These are phyloP conservation scores for Cytospora piceae DNA, from an alignment of 2,329 filamentous ascomycete genomes.

Conservation along the genomic window DNA sequence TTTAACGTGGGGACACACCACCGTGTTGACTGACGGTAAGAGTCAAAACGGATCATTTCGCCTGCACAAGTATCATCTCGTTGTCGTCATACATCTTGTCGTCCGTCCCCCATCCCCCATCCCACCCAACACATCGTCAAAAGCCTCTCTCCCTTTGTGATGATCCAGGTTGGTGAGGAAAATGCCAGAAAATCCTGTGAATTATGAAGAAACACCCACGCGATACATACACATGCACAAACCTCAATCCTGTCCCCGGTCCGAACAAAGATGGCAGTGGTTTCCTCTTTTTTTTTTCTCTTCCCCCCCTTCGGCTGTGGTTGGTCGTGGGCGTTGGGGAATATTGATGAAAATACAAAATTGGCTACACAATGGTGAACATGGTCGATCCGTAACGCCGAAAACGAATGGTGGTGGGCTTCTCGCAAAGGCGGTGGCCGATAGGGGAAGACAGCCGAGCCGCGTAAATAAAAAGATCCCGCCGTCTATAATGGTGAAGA, in stretches of 20 bases:
- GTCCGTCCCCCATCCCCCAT: background rate
- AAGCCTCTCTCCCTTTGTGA: background rate
- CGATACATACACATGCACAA: background rate
- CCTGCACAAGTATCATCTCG: background rate
- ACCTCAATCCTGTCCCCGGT: background rate
- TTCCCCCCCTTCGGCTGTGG: background rate
- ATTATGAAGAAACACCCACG: conserved; percentile 2
- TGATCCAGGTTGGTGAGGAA: background rate
- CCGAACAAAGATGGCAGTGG: background rate
- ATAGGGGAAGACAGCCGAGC: background rate
- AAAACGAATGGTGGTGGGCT: conserved; percentile 21
- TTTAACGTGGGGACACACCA: background rate
- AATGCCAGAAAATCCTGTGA: conserved; percentile 2
- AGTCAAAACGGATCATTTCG: background rate
- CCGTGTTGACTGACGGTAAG: background rate
- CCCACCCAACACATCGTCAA: background rate
- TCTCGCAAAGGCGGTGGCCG: conserved; percentile 1
- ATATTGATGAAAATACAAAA: conserved; percentile 12
- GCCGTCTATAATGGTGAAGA: conserved; percentile 11
- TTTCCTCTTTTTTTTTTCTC: background rate
- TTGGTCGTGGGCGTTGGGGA: background rate
- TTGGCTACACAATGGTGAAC: conserved; percentile 20
- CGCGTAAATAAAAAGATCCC: conserved; percentile 1
- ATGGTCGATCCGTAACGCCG: conserved; percentile 7
- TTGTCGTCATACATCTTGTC: conserved; percentile 2